These are phyloP conservation scores for Adansonia digitata DNA, from an alignment of 345 rosid genomes.

Conservation along the genomic window DNA sequence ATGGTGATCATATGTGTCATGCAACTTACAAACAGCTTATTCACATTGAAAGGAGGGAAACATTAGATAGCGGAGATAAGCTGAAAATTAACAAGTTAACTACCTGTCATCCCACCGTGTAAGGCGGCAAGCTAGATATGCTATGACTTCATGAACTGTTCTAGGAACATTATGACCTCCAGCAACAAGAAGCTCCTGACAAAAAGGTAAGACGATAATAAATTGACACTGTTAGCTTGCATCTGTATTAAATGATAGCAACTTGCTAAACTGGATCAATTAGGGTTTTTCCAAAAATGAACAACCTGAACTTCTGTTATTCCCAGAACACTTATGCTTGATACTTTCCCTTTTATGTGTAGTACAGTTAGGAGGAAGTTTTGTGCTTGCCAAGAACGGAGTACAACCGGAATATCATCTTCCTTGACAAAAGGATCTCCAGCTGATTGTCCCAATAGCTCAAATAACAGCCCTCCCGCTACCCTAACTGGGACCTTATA, in stretches of 20 bases:
- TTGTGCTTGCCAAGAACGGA: conserved; percentile 97
- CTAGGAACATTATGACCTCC: conserved; percentile 82
- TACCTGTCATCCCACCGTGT: conserved; percentile 98
- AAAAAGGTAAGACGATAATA: conserved; percentile 10
- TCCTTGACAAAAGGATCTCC: conserved; percentile 88
- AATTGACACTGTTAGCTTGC: not conserved
- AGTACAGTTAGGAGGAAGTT: conserved; percentile 68
- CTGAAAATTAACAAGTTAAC: conserved; percentile 4
- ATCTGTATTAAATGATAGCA: conserved; percentile 1
- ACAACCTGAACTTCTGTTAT: conserved; percentile 91
- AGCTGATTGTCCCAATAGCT: conserved; percentile 92
- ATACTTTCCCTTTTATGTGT: conserved; percentile 66
- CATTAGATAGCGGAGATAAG: not conserved
- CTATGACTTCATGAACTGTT: conserved; percentile 89
- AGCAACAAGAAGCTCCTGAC: conserved; percentile 74
- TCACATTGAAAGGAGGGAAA: not conserved
- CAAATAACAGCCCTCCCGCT: conserved; percentile 95
- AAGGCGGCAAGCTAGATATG: conserved; percentile 70
- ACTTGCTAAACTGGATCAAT: not conserved
- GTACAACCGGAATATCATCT: conserved; percentile 88
- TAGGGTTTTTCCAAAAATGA: conserved; percentile 13
- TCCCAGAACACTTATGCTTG: conserved; percentile 60
- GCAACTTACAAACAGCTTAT: not conserved
- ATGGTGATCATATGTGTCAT: not conserved
- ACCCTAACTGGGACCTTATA: conserved; percentile 89